Evolutionary conservation across 2,329 filamentous ascomycete genomes (phyloP), one percentile per base, ranked within the genome.

Genomic region (Penicillium brasilianum): DNA sequence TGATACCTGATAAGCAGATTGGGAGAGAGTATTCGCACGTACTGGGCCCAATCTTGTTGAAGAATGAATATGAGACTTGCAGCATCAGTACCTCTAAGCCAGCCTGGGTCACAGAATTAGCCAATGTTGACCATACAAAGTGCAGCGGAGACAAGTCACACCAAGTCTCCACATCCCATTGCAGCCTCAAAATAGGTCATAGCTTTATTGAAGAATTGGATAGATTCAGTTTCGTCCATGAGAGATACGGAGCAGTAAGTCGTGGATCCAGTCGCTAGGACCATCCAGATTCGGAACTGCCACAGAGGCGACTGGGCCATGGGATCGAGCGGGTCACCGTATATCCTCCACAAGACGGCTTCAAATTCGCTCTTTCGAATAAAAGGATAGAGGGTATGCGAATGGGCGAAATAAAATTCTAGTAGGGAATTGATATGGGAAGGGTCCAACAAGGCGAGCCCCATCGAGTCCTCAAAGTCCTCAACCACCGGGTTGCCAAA

Each of bases 271-370:
- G 82, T 82, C 5, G 80, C 81, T 3, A 83, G 68, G 2, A 83
- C 76, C 78, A 83, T 83, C 80, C 80, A 83, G n/a, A 82, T 73
- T 20, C 76, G 71, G 59, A 80, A 82, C 7, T 76, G 62, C 55
- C 69, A 73, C 1, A 78, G 65, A 1, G 78, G 73, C 0, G 76
- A 74, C 39, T 77, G 72, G 2, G 67, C 64, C 6, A 70, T 49
- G 2, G 70, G 67, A 28, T 71, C 70, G 10, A 70, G 59, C 0
- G 76, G 74, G 30, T 76, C 70, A 0, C 65, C 65, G 20, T 72
- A 74, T 46, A 43, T 5, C 10, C 39, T 43, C 39, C 39, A 43
- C 2, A 43, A 18, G 9, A 43, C 39, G n/a, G 39, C 39, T 9
- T 43, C 39, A 10, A 43, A 43, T 43, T 43, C 39, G 18, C 39